Conservation (phyloP, 2,329 filamentous ascomycete genomes). For the Fusarium torreyae region DNA sequence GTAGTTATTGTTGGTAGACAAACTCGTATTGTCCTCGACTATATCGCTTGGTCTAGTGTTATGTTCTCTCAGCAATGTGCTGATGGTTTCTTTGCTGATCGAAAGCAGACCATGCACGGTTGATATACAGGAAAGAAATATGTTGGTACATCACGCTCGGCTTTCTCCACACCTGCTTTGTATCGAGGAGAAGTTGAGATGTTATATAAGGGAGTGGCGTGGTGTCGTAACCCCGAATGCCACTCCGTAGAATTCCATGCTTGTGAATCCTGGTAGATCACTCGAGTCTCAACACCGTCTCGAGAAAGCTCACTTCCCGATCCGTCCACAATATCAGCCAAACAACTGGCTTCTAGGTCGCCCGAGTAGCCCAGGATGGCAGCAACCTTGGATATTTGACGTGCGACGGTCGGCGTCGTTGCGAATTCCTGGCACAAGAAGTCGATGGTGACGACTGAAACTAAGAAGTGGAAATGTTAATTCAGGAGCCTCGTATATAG, state of each 20-base stretch:
- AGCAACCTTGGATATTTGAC: conserved; percentile 1
- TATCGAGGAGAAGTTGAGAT: not conserved
- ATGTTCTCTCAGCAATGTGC: not conserved
- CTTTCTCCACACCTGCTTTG: too few species aligned
- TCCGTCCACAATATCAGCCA: conserved; percentile 1
- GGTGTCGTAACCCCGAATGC: not conserved
- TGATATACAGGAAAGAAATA: not conserved
- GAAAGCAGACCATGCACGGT: not conserved
- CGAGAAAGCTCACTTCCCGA: conserved; percentile 4
- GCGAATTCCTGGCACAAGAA: not conserved
- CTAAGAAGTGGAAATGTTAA: not conserved
- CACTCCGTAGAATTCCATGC: not conserved
- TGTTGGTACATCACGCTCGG: not conserved
- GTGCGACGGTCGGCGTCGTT: not conserved
- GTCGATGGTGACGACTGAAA: not conserved
- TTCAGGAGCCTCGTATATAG: not conserved
- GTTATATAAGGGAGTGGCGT: not conserved
- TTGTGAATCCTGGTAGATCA: not conserved
- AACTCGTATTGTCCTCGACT: not conserved
- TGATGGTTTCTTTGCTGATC: not conserved
- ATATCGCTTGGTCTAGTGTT: not conserved
- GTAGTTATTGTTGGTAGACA: conserved; percentile 25
- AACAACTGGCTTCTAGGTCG: not conserved
- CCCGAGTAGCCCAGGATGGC: not conserved
- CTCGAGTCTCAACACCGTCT: conserved; percentile 7